Evolutionary conservation across 106 monocot genomes (phyloP).

Genomic region (Xerophyta viscosa): DNA sequence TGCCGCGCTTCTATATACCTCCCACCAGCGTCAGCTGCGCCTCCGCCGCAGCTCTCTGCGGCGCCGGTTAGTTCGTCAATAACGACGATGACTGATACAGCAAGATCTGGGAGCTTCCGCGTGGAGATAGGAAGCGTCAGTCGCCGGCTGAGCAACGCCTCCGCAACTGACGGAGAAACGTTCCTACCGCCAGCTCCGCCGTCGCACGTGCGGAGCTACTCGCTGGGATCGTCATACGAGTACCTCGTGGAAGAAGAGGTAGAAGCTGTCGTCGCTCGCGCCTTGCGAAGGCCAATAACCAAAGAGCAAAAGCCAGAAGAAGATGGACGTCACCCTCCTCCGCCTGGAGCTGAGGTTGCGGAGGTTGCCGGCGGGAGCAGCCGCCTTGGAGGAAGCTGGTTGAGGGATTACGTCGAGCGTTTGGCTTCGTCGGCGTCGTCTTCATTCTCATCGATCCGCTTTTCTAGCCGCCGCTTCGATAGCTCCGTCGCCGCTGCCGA

Average conservation of each 20-base stretch:
- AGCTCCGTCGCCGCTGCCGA: conserved; percentile 2
- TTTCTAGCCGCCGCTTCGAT: conserved; percentile 26
- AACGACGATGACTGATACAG: no score
- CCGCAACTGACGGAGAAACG: no score
- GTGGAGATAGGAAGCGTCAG: conserved; percentile 1
- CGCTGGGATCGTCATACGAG: neutral
- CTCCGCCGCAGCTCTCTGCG: neutral
- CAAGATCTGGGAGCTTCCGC: neutral
- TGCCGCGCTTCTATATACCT: conserved; percentile 12
- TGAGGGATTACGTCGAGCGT: conserved; percentile 12
- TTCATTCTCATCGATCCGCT: conserved; percentile 37
- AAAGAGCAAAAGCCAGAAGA: neutral
- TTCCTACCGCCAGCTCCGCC: no score
- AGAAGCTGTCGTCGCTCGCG: conserved; percentile 1
- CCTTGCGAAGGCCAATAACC: neutral
- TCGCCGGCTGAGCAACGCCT: neutral
- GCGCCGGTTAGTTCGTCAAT: no score
- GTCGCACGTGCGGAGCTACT: neutral
- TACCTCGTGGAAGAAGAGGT: conserved; percentile 3
- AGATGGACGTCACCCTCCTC: no score
- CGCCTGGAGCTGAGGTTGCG: neutral
- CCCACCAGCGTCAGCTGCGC: conserved; percentile 9
- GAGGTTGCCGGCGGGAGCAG: neutral
- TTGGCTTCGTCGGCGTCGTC: conserved; percentile 54
- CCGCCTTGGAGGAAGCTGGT: conserved; percentile 2